Percentiles rank a stretch among this genome's conserved stretches.
These are phyloP conservation scores for Akanthomyces uredinophilus DNA, from an alignment of 2,329 filamentous ascomycete species.

Conservation along the genomic window DNA sequence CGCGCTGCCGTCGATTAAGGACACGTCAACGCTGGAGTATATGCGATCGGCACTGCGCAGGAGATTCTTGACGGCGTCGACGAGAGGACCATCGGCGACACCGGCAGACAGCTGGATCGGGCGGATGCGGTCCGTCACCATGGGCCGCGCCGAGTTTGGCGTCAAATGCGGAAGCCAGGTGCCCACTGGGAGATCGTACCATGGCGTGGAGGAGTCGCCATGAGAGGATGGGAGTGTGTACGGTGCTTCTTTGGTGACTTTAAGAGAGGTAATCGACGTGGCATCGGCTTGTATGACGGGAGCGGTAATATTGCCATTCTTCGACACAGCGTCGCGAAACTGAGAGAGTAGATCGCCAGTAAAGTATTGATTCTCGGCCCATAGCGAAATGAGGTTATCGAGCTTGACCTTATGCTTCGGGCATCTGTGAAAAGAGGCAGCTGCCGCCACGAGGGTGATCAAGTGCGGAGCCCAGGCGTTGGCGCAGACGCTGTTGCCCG, in stretches of 20 bases:
- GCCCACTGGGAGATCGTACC: conserved; percentile 77
- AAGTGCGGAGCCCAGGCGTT: conserved; percentile 54
- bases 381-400: conserved; percentile 59
- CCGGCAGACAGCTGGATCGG: conserved; percentile 66
- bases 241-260: conserved; percentile 51
- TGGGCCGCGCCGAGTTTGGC: conserved; percentile 68
- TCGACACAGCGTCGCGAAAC: conserved; percentile 53
- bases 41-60: conserved; percentile 65
- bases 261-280: conserved; percentile 17
- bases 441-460: conserved; percentile 54
- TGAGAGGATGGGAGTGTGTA: conserved; percentile 72
- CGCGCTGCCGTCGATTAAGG: not conserved
- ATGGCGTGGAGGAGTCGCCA: conserved; percentile 67
- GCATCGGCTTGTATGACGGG: conserved; percentile 16
- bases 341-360: conserved; percentile 46
- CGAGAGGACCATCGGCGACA: conserved; percentile 61
- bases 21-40: conserved; percentile 46
- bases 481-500: conserved; percentile 48
- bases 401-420: conserved; percentile 65
- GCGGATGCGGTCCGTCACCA: conserved; percentile 65
- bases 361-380: conserved; percentile 65
- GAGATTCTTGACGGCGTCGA: conserved; percentile 63
- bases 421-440: conserved; percentile 53
- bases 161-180: conserved; percentile 76
- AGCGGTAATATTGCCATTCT: not conserved